A percentile compares a stretch with the other conserved stretches of the same genome.
phyloP scores from a whole-genome alignment of 2,329 filamentous ascomycete species.

The Lachnellula willkommii region DNA sequence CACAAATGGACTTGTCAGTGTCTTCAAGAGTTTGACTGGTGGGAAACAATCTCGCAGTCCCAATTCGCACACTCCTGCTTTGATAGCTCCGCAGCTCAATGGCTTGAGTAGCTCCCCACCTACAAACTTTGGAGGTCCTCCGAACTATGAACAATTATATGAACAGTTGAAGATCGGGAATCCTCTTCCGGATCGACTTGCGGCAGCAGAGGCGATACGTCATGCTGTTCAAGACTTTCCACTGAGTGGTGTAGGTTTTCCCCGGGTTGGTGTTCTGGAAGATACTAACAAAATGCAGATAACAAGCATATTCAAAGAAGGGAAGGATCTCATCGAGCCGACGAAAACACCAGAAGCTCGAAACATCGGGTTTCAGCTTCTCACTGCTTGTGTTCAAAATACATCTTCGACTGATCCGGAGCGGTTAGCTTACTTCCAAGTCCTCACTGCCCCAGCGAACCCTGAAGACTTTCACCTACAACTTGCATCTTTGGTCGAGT shows the following conservation, averaged over 20 bases:
- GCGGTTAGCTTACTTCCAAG: constrained; percentile 60
- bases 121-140: constrained; percentile 40
- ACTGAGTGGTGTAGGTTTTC: constrained; percentile 33
- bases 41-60: constrained; percentile 48
- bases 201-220: constrained; percentile 53
- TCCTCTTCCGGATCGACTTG: constrained; percentile 47
- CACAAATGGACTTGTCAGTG: constrained; percentile 53
- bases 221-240: constrained; percentile 54
- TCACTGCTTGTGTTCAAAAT: constrained; percentile 61
- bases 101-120: constrained; percentile 35
- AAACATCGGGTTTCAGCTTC: constrained; percentile 58
- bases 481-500: constrained; percentile 55
- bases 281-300: constrained; percentile 19
- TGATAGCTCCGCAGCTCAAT: constrained; percentile 39
- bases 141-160: constrained; percentile 49
- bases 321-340: constrained; percentile 58
- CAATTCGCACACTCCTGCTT: constrained; percentile 35
- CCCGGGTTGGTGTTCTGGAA: not conserved
- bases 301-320: constrained; percentile 55
- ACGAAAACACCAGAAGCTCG: constrained; percentile 50
- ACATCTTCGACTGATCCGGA: constrained; percentile 59
- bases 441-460: constrained; percentile 50
- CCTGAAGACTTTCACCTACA: constrained; percentile 62
- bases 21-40: constrained; percentile 56
- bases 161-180: constrained; percentile 49